phyloP scores from a whole-genome alignment of 1,284 basidiomycete species.

The Malassezia equina region DNA sequence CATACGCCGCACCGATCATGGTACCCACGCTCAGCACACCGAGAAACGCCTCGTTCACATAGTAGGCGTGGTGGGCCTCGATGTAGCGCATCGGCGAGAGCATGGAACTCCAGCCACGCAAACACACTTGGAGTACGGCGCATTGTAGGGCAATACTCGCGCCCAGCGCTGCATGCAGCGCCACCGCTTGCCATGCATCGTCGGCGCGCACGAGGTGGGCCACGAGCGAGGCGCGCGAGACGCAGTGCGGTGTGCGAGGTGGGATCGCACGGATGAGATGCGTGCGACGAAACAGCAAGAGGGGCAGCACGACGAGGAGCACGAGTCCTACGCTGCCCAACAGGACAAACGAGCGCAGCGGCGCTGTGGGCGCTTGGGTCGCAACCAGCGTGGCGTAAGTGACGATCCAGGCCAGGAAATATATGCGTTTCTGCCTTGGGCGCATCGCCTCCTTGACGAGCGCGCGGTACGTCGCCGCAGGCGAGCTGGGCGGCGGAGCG shows the following conservation, averaged over 20 bases:
- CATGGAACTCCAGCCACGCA: neutral
- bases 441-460: constrained; percentile 20
- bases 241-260: neutral
- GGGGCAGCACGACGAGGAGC: constrained; percentile 15
- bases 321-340: constrained; percentile 16
- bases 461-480: constrained; percentile 10
- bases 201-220: neutral
- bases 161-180: constrained; percentile 15
- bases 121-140: constrained; percentile 2
- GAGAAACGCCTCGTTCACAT: constrained; percentile 32
- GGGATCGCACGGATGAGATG: neutral
- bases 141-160: constrained; percentile 18
- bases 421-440: constrained; percentile 29
- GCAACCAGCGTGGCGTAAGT: constrained; percentile 20
- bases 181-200: neutral
- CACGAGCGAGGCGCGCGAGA: neutral
- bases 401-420: constrained; percentile 20
- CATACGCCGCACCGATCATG: constrained; percentile 17
- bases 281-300: constrained; percentile 19
- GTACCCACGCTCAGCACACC: constrained; percentile 15
- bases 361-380: constrained; percentile 10
- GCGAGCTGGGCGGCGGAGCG: constrained; percentile 3
- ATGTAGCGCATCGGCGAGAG: constrained; percentile 23
- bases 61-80: constrained; percentile 25
- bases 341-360: constrained; percentile 12